These are phyloP conservation scores for Pharus latifolius DNA, from an alignment of 176 grass and related monocot species.

Conservation along the genomic window DNA sequence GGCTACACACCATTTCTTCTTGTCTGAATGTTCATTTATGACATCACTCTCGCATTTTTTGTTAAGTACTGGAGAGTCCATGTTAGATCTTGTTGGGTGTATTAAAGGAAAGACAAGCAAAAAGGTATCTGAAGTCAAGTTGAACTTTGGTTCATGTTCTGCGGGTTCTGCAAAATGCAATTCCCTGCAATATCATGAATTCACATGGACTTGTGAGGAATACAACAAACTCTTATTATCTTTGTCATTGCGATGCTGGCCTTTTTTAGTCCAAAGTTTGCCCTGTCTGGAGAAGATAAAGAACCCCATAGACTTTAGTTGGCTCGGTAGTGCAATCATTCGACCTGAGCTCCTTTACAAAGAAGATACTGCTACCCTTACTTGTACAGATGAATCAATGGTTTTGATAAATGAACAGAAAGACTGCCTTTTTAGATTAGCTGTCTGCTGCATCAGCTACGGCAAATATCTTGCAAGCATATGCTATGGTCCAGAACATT, in stretches of 20 bases:
- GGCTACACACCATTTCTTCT: constrained; percentile 51
- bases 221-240: constrained; percentile 35
- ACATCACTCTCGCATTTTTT: constrained; percentile 47
- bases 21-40: constrained; percentile 65
- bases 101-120: neutral
- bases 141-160: constrained; percentile 19
- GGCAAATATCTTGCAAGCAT: constrained; percentile 60
- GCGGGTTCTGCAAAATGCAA: constrained; percentile 1
- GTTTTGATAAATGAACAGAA: constrained; percentile 13
- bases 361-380: constrained; percentile 19
- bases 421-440: constrained; percentile 38
- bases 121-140: constrained; percentile 10
- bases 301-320: constrained; percentile 56
- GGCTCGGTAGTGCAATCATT: constrained; percentile 20
- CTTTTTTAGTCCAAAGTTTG: constrained; percentile 44
- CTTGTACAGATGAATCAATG: neutral
- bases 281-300: constrained; percentile 51
- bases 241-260: constrained; percentile 49
- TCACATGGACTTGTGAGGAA: constrained; percentile 36
- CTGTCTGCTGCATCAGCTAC: constrained; percentile 56
- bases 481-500: constrained; percentile 54
- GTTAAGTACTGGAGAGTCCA: constrained; percentile 43
- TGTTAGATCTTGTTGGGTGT: constrained; percentile 42
- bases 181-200: constrained; percentile 22
- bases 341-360: constrained; percentile 4